These are phyloP conservation scores for Trypethelium eluteriae DNA, from an alignment of 495 filamentous ascomycete genomes.

Conservation along the genomic window DNA sequence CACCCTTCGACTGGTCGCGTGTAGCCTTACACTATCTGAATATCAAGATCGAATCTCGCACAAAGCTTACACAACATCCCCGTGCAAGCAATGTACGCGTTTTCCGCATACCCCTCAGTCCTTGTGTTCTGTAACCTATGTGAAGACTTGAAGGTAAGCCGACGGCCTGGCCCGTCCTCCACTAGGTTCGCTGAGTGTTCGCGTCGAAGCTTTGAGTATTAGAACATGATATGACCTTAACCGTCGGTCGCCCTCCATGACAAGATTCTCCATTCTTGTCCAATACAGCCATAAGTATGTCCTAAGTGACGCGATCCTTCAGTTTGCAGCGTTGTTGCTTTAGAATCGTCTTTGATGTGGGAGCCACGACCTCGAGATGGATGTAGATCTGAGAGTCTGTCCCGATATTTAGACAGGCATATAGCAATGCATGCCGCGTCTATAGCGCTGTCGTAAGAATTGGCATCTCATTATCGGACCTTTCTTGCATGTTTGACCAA, in stretches of 20 bases:
- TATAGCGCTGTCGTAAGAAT: not conserved
- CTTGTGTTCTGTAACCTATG: not conserved
- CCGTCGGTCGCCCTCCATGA: too few relatives aligned
- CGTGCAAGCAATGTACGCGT: not conserved
- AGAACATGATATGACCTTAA: too few relatives aligned
- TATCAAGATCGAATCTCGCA: not conserved
- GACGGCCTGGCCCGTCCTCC: too few relatives aligned
- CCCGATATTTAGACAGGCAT: not conserved
- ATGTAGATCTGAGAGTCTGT: not conserved
- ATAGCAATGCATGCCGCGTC: not conserved
- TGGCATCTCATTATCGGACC: not conserved
- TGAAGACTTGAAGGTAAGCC: not conserved
- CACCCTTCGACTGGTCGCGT: not conserved
- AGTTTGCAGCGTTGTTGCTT: too few relatives aligned
- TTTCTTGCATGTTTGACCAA: constrained; percentile 47
- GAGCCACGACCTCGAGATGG: too few relatives aligned
- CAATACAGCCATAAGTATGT: too few relatives aligned
- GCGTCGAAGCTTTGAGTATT: too few relatives aligned
- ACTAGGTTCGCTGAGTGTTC: too few relatives aligned
- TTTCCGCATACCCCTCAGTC: not conserved
- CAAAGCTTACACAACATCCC: not conserved
- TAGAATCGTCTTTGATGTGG: too few relatives aligned
- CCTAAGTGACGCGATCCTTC: too few relatives aligned
- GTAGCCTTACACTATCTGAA: constrained; percentile 1
- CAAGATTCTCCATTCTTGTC: too few relatives aligned